Evolutionary conservation across 371 early-diverging fungal species (phyloP), one percentile per base, ranked within the genome.

Genomic region (Apophysomyces variabilis): DNA sequence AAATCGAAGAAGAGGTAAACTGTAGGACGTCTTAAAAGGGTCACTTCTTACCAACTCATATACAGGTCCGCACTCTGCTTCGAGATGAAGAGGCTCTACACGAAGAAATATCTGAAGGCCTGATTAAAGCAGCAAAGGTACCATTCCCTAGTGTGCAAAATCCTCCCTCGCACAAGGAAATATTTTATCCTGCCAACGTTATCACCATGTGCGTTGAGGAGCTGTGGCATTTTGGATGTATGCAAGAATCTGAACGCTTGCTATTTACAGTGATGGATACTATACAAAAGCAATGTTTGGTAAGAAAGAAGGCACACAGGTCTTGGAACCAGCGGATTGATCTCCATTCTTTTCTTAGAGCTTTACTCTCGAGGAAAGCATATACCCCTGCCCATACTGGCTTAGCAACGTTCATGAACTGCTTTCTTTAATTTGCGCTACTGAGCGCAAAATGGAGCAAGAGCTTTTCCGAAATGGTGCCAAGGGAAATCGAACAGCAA

Each of bases 361-460:
- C 9, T 73, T 77, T 64, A 63, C 69, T 16, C 84, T 81, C 8
- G 87, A 90, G 38, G 86, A 86, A 4, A 83, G 86, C 38, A 77
- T 87, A 43, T 69, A 87, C 68, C 85, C 92, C 38, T 84, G 87
- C 50, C 80, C 86, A 57, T 95, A 95, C 79, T 98, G 99, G 99
- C 82, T 97, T 35, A 90, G 95, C 47, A 98, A 98, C 74, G 91
- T 93, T 47, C 95, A 92, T 64, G 97, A 97, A 77, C 83, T 98
- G 26, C 75, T 96, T 63, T 92, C 92, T 1, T 65, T 86, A 59
- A 70, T 80, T 35, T 76, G 75, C 16, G 62, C 64, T 11, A 68
- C 85, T 2, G 85, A 83, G 50, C 68, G 68, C 5, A 59, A 66
- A 14, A 65, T 80, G 38, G 71, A 78, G 21, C 73, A 59, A 16